A percentile compares a stretch with the other conserved stretches of the same genome.
These are phyloP conservation scores for Kwoniella botswanensis DNA, from an alignment of 768 basidiomycete genomes.

Conservation along the genomic window DNA sequence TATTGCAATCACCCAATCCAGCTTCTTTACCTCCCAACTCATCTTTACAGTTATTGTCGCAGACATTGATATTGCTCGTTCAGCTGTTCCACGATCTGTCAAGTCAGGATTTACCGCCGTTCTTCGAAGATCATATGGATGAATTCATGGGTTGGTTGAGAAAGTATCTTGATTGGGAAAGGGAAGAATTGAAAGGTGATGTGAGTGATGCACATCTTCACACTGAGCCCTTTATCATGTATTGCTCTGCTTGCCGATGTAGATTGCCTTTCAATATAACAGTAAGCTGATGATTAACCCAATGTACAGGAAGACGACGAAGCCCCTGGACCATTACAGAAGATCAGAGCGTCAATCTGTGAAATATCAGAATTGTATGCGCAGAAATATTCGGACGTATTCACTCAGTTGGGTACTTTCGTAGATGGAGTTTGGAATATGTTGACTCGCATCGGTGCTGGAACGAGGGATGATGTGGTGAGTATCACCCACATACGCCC, in stretches of 20 bases:
- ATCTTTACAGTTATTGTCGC: constrained; percentile 63
- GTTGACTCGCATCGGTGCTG: constrained; percentile 68
- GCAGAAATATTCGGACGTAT: constrained; percentile 60
- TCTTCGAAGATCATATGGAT: constrained; percentile 83
- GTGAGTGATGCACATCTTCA: constrained; percentile 61
- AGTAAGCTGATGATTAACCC: too few species aligned
- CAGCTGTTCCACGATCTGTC: constrained; percentile 94
- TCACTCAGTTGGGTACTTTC: constrained; percentile 62
- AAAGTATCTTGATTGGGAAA: constrained; percentile 79
- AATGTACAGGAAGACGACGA: constrained; percentile 67
- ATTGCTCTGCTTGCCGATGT: not conserved
- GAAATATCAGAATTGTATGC: constrained; percentile 81
- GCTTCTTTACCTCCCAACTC: constrained; percentile 58
- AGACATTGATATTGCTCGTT: constrained; percentile 75
- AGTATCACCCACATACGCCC: constrained; percentile 34
- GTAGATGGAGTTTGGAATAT: constrained; percentile 91
- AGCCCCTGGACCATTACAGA: constrained; percentile 82
- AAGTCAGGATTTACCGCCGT: constrained; percentile 91
- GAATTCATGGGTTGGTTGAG: constrained; percentile 87
- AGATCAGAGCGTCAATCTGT: constrained; percentile 84
- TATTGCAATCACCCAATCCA: constrained; percentile 56
- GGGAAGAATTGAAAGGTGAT: constrained; percentile 69
- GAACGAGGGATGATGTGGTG: constrained; percentile 75
- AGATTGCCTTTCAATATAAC: too few species aligned
- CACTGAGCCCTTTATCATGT: not conserved